Conservation (phyloP, 371 early-diverging fungal genomes). For the Fennellomyces sp. region DNA sequence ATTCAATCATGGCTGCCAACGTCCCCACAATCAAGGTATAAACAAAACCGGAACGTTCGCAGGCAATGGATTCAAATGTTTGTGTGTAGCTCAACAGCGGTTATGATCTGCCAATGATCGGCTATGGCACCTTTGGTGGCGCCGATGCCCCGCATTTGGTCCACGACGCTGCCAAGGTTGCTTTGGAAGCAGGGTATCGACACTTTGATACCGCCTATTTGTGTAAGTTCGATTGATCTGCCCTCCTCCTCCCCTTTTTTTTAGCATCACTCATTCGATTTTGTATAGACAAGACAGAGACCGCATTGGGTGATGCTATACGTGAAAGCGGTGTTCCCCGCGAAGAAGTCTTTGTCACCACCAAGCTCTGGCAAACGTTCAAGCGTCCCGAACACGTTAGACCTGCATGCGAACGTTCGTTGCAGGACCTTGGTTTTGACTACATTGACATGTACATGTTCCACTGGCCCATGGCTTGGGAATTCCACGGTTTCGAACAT, state of each 20-base stretch:
- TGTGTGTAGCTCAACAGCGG: constrained; percentile 33
- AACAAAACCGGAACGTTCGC: not conserved
- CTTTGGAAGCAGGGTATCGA: constrained; percentile 37
- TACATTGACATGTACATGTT: constrained; percentile 94
- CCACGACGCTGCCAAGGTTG: constrained; percentile 38
- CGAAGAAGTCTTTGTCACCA: constrained; percentile 55
- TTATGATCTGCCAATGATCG: constrained; percentile 41
- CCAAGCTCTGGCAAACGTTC: constrained; percentile 87
- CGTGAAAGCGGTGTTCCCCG: constrained; percentile 52
- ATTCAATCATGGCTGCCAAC: not conserved
- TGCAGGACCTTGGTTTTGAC: constrained; percentile 72
- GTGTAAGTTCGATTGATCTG: constrained; percentile 24
- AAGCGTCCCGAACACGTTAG: constrained; percentile 54
- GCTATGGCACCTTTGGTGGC: constrained; percentile 50
- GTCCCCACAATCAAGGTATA: not conserved
- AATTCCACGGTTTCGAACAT: constrained; percentile 37
- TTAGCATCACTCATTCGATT: not conserved
- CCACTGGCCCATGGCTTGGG: constrained; percentile 45
- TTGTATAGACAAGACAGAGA: constrained; percentile 57
- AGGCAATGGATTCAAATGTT: too few species aligned
- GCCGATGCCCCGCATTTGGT: constrained; percentile 37
- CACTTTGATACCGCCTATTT: constrained; percentile 48
- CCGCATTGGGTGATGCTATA: constrained; percentile 75
- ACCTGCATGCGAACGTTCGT: constrained; percentile 56
- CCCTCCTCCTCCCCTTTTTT: too few species aligned